phyloP scores from a whole-genome alignment of 106 monocot species.

The Chionographis japonica region DNA sequence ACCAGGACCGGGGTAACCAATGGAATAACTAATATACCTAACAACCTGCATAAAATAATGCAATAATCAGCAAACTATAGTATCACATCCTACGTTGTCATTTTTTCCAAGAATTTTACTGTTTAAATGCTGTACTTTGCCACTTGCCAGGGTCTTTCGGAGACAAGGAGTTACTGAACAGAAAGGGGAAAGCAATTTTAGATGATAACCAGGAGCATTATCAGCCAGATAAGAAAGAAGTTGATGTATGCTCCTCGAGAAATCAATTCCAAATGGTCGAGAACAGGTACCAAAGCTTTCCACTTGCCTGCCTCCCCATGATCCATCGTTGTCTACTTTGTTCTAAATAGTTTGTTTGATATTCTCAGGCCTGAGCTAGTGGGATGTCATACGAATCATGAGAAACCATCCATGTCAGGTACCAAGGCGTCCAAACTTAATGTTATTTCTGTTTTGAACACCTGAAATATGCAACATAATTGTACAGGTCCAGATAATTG shows the following conservation, averaged over 20 bases:
- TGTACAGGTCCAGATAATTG: slow-evolving; percentile 12
- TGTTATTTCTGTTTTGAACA: neutral
- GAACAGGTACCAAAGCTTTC: too few relatives aligned
- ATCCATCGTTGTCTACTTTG: too few relatives aligned
- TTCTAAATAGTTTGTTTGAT: neutral
- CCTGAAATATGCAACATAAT: neutral
- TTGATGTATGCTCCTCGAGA: neutral
- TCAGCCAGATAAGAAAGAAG: slow-evolving; percentile 10
- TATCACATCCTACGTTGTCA: neutral
- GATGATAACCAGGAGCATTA: neutral
- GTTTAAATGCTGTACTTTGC: neutral
- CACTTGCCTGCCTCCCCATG: too few relatives aligned
- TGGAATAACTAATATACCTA: too few relatives aligned
- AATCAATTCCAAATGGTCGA: neutral
- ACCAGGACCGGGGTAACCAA: slow-evolving; percentile 27
- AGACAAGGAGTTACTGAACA: slow-evolving; percentile 12
- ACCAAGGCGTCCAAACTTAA: neutral
- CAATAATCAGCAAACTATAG: too few relatives aligned
- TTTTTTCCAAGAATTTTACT: neutral
- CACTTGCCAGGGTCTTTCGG: slow-evolving; percentile 17
- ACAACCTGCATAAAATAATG: too few relatives aligned
- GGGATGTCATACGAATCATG: neutral
- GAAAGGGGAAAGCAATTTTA: neutral
- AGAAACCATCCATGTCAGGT: neutral
- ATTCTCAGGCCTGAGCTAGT: neutral